Percentiles rank a stretch among this genome's conserved stretches.
phyloP scores from a whole-genome alignment of 225 moss, liverwort and hornwort genomes.

The Thuidium tamariscinum region DNA sequence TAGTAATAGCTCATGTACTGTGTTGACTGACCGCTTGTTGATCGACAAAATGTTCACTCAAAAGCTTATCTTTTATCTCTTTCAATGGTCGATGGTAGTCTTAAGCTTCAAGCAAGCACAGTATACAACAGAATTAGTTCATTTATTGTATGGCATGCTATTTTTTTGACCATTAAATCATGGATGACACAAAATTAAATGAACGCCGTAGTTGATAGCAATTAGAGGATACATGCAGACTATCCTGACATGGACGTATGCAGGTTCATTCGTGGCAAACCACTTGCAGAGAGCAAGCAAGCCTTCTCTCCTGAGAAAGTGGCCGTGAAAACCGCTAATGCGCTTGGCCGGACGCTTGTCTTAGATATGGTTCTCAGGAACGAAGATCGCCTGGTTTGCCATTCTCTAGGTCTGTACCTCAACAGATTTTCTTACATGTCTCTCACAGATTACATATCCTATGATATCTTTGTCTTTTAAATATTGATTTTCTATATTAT shows the following conservation, averaged over 20 bases:
- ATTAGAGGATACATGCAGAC: background rate
- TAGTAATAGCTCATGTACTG: background rate
- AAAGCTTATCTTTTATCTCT: background rate
- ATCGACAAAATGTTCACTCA: background rate
- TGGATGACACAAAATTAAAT: background rate
- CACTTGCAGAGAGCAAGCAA: slow-evolving; percentile 45
- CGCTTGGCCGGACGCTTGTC: slow-evolving; percentile 69
- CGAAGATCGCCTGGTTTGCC: slow-evolving; percentile 77
- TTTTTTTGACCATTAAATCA: background rate
- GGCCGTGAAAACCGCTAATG: slow-evolving; percentile 56
- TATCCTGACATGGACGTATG: background rate
- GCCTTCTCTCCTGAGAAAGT: slow-evolving; percentile 58
- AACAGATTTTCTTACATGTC: background rate
- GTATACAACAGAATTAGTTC: background rate
- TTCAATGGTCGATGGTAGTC: background rate
- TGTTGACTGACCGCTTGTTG: background rate
- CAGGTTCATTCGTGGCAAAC: slow-evolving; percentile 69
- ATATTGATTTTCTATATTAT: background rate
- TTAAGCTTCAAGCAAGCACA: background rate
- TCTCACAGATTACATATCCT: background rate
- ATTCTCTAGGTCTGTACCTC: slow-evolving; percentile 27
- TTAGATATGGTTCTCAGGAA: slow-evolving; percentile 86
- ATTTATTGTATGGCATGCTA: background rate
- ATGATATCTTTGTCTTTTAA: background rate
- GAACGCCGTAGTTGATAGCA: background rate